phyloP scores from a whole-genome alignment of 2,329 filamentous ascomycete species.

The Pyricularia grisea region DNA sequence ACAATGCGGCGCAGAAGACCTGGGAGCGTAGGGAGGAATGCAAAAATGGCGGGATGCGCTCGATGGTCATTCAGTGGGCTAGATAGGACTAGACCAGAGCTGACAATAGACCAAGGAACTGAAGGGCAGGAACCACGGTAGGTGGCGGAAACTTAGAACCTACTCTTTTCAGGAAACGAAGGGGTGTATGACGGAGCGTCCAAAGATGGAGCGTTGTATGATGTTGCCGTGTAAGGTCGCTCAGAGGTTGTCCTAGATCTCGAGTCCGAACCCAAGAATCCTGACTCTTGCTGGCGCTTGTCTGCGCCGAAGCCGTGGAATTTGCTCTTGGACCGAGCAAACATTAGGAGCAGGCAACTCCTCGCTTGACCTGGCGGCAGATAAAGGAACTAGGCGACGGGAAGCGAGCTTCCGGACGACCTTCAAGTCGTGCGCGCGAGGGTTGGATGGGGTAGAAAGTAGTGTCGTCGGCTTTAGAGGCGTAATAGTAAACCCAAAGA shows the following conservation, averaged over 20 bases:
- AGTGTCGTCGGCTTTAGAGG: neutral
- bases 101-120: neutral
- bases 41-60: neutral
- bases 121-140: neutral
- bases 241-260: neutral
- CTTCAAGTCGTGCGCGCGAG: neutral
- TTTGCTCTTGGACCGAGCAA: conserved; percentile 33
- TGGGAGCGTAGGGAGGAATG: neutral
- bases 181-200: conserved; percentile 6
- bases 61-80: neutral
- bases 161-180: conserved; percentile 25
- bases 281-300: conserved; percentile 23
- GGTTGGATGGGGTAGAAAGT: neutral
- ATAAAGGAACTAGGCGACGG: neutral
- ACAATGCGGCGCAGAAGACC: neutral
- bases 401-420: neutral
- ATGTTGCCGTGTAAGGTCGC: neutral
- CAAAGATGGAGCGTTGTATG: neutral
- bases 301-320: conserved; percentile 26
- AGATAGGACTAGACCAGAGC: neutral
- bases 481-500: neutral
- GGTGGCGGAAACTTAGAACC: conserved; percentile 7
- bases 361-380: neutral
- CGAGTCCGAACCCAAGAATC: conserved; percentile 18
- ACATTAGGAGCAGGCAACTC: conserved; percentile 26